A percentile compares a stretch with the other conserved stretches of the same genome.
These are phyloP conservation scores for Tilletia caries DNA, from an alignment of 1,284 basidiomycete species.

Conservation along the genomic window DNA sequence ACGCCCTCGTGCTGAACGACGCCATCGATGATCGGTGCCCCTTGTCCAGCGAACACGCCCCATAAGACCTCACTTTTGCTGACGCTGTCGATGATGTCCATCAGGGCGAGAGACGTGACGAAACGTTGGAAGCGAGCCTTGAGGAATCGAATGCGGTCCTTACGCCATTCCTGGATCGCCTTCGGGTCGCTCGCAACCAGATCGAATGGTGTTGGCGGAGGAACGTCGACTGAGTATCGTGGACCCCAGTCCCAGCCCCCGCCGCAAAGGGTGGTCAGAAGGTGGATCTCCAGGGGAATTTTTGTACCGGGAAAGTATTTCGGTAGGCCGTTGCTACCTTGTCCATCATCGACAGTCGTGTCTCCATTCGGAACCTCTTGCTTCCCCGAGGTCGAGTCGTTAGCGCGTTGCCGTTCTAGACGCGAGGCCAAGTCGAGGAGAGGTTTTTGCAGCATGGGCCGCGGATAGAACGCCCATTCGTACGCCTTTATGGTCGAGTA, in stretches of 20 bases:
- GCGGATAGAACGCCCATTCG: conserved; percentile 3
- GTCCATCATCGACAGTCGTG: background rate
- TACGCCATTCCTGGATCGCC: background rate
- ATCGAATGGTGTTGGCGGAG: background rate
- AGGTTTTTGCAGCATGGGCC: background rate
- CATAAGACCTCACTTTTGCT: background rate
- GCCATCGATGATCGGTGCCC: background rate
- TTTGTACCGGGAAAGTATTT: background rate
- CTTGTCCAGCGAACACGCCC: background rate
- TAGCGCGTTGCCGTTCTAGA: background rate
- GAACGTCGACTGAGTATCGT: background rate
- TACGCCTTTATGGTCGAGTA: background rate
- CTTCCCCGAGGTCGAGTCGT: no score
- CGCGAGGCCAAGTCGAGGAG: background rate
- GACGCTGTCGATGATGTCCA: background rate
- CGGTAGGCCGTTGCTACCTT: background rate
- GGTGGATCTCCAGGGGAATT: background rate
- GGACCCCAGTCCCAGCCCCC: background rate
- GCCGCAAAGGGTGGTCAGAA: background rate
- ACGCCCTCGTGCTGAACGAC: background rate
- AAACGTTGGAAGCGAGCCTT: background rate
- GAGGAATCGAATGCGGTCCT: background rate
- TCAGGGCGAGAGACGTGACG: background rate
- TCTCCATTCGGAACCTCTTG: background rate
- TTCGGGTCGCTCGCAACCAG: background rate